Evolutionary conservation across 139 green algal species (phyloP), one percentile per base, ranked within the genome.

Genomic region (Ulvella scutata): DNA sequence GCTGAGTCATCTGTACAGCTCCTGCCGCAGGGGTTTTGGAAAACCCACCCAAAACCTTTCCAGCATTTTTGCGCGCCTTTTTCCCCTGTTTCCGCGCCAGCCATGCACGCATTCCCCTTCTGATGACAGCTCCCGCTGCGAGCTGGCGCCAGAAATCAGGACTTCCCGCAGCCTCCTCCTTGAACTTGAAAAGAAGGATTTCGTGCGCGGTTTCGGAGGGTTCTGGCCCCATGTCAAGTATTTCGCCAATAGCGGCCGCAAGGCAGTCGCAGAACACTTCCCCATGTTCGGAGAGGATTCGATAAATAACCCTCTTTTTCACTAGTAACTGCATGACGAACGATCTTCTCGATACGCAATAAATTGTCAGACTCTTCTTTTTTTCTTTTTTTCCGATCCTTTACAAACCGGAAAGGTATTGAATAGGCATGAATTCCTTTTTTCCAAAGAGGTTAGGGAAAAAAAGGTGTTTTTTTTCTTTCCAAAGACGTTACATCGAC

Each of bases 281-380:
- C 0, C 51, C 1, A 26, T 67, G 51, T 26, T 67, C 51, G 9
- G 31, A n/a, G 9, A 29, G 6, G 9, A 67, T 26, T 26, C 33
- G 31, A 29, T 67, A 26, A n/a, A 67, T n/a, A n/a, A 67, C 51
- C 51, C 33, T 67, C 13, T 67, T 67, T 26, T 67, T 67, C 51
- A 67, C 51, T 23, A 67, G 51, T n/a, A 36, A n/a, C 51, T 67
- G 51, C 51, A 67, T n/a, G n/a, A n/a, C n/a, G n/a, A n/a, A n/a
- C n/a, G n/a, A n/a, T n/a, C n/a, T n/a, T n/a, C n/a, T n/a, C n/a
- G n/a, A n/a, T n/a, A n/a, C n/a, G n/a, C n/a, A n/a, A n/a, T n/a
- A n/a, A n/a, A n/a, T n/a, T n/a, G n/a, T n/a, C n/a, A n/a, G n/a
- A n/a, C n/a, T n/a, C n/a, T n/a, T n/a, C n/a, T n/a, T n/a, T n/a